Evolutionary conservation across 768 basidiomycete genomes (phyloP).

Genomic region (Boletus bicolor): DNA sequence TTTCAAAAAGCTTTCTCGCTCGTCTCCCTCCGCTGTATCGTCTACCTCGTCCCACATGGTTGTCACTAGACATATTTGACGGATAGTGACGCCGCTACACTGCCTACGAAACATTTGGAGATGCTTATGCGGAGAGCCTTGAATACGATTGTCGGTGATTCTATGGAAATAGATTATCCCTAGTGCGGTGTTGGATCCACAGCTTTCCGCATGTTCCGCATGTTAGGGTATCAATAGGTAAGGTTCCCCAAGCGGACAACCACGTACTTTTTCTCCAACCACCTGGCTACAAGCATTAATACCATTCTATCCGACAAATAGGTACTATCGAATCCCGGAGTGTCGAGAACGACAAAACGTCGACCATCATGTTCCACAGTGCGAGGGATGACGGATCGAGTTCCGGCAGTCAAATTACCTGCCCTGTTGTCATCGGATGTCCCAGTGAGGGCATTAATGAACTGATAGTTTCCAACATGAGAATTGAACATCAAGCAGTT

Average conservation of each 20-base stretch:
- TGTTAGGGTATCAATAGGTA: not conserved
- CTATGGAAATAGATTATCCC: slow-evolving; percentile 5
- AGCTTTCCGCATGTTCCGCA: not conserved
- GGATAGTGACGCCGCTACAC: not conserved
- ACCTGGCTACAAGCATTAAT: not conserved
- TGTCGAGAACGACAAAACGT: slow-evolving; percentile 3
- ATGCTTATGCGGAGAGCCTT: not conserved
- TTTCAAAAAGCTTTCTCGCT: not conserved
- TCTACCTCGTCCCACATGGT: not conserved
- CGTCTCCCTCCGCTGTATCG: not conserved
- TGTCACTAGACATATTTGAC: slow-evolving; percentile 6
- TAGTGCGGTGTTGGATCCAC: not conserved
- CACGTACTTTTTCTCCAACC: not conserved
- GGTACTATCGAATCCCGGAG: slow-evolving; percentile 3
- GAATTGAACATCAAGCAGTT: too few species aligned
- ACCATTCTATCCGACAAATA: not conserved
- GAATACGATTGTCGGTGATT: slow-evolving; percentile 9
- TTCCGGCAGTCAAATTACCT: not conserved
- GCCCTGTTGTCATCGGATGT: too few species aligned
- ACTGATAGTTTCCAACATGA: not conserved
- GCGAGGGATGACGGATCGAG: not conserved
- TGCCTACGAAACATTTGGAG: not conserved
- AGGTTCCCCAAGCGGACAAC: not conserved
- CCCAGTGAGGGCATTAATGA: slow-evolving; percentile 1
- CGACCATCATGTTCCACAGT: not conserved